A percentile compares a stretch with the other conserved stretches of the same genome.
These are phyloP conservation scores for Quercus aquifolioides DNA, from an alignment of 306 rosid species.

Conservation along the genomic window DNA sequence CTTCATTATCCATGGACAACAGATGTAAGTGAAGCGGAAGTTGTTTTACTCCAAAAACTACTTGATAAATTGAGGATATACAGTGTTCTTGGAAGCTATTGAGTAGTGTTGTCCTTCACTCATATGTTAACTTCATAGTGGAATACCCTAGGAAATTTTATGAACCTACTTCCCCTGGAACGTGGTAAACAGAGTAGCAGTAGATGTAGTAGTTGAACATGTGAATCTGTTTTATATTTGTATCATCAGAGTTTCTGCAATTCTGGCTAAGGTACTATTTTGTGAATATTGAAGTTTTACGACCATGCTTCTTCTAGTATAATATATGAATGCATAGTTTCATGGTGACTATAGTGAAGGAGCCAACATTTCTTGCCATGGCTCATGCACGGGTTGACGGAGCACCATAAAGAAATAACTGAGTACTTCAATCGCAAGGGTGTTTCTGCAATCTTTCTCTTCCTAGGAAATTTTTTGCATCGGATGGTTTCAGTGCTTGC, in stretches of 20 bases:
- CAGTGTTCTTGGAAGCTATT: not conserved
- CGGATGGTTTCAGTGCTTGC: slow-evolving; percentile 83
- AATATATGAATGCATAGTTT: slow-evolving; percentile 9
- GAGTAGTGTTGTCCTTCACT: not conserved
- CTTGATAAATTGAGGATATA: not conserved
- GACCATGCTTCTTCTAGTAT: not conserved
- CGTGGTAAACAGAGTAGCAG: not conserved
- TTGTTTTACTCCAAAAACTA: not conserved
- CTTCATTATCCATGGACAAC: not conserved
- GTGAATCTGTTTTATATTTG: not conserved
- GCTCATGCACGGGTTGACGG: slow-evolving; percentile 73
- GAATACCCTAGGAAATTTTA: not conserved
- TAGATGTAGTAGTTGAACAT: not conserved
- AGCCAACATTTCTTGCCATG: slow-evolving; percentile 16
- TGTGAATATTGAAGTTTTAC: not conserved
- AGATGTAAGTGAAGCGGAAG: not conserved
- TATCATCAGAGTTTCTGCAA: not conserved
- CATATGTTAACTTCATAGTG: not conserved
- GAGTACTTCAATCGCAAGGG: slow-evolving; percentile 74
- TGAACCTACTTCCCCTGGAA: too few species aligned
- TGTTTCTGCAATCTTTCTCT: slow-evolving; percentile 79
- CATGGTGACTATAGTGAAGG: slow-evolving; percentile 9
- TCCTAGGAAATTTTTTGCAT: slow-evolving; percentile 71
- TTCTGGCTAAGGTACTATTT: not conserved
- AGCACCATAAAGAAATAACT: slow-evolving; percentile 66